Base-by-base conservation (phyloP, 805 yeast species). In the Kazachstania bromeliacearum region DNA sequence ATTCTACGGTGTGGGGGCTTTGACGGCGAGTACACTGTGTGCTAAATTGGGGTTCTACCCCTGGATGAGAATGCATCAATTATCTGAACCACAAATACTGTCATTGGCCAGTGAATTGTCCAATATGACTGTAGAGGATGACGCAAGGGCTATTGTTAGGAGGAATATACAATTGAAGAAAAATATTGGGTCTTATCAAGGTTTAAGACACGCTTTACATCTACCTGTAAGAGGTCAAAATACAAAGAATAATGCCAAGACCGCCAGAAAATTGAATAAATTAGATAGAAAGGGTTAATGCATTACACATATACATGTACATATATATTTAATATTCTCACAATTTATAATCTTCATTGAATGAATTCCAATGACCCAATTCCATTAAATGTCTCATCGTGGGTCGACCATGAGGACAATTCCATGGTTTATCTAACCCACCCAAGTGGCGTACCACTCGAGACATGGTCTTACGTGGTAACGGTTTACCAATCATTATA, bases 391-490 rank as follows among this genome's bases (percentile, higher is more conserved):
- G 96, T 37, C 98, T 70, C 81, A 92, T 77, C 1, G 99, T 92
- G 0, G 98, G 99, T 44, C 99, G 66, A 0, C 99, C 98, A 60
- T 92, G 99, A 0, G 99, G 99, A 51, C 87, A 77, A 48, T 79
- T 81, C 98, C 99, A 92, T 0, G 99, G 99, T 53, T 85, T 84
- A 42, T 85, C 88, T 26, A 92, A 64, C 0, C 57, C 63, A 9
- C 89, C 74, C 35, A 92, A 62, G 50, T 85, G 71, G 21, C 62
- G 54, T 5, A 92, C 88, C 2, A 92, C 75, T 26, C 51, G 62
- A 2, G 58, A 53, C 99, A 92, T 92, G 6, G 75, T 70, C 7
- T 56, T 64, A 21, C 37, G 45, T 6, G 66, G 68, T 31, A 92
- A 64, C 4, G 79, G 72, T 44, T 71, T 78, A 0, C 99, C 99